Evolutionary conservation across 257 asterid genomes (phyloP), one percentile per base, ranked within the genome.

Genomic region (Lantana camara): DNA sequence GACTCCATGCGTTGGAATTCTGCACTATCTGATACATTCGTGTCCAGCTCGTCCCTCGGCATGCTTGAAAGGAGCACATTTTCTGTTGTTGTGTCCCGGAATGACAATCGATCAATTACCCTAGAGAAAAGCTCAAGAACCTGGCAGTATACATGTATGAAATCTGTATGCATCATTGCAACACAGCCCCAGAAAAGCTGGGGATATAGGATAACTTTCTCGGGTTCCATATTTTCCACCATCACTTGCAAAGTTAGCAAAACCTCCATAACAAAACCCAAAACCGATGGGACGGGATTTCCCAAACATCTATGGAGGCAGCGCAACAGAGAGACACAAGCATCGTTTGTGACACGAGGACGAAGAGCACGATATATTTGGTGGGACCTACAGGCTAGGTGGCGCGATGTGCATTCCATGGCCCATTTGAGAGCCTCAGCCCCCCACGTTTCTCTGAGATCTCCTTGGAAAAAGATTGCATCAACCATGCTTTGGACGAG

Each of bases 131-230:
- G 99, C 83, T 90, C 99, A 14, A 94, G 96, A 49, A 86, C 97
- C 79, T 90, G 99, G 80, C 99, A 88, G 74, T 86, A 94, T 37
- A 94, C 99, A 70, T 94, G 98, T 66, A 94, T 79, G 47, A 94
- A 94, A 57, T 94, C 99, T 0, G 98, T 94, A 79, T 94, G 99
- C 99, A 90, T 86, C 99, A 94, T 90, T 37, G 99, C 96, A 22
- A 94, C 98, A 70, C 99, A 94, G 9, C 98, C 99, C 99, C 99
- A 94, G 82, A 94, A 94, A 67, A 94, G 98, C 80, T 94, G 99
- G 63, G 99, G 99, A 67, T 94, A 94, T 4, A 94, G 82, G 72
- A 94, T 94, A 47, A 94, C 95, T 77, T 94, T 90, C 74, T 94
- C 98, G 2, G 98, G 96, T 79, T 90, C 99, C 99, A 94, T 94